Base-by-base conservation (phyloP, 2,329 filamentous ascomycete genomes). In the Talaromyces sp. region DNA sequence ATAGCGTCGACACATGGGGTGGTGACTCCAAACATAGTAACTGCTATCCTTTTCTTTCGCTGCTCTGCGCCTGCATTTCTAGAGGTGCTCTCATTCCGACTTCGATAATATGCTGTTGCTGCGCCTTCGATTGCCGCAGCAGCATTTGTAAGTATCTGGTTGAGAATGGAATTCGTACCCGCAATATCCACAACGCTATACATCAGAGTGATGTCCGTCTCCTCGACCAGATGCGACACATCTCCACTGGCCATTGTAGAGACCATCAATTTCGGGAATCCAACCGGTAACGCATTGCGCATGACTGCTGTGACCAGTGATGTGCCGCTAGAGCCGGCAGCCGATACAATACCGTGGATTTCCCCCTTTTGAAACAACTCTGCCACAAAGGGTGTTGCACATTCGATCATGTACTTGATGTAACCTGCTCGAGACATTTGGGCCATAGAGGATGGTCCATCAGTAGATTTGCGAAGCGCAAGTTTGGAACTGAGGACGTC, bases 11-110 rank as follows among this genome's bases (percentile, higher is more conserved):
- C 88, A 11, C 84, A 85, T 0, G 88, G 87, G 0, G 88, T 91
- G 0, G 89, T 92, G 7, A 91, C 88, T 2, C 89, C 89, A 71
- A 91, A 91, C 89, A 91, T 91, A 2, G 88, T 90, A 27, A 91
- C 83, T 0, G 83, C 89, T 7, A 91, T 79, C 0, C 83, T 78
- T 63, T 81, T 83, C 69, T 81, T 82, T 16, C 54, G 16, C 58
- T 50, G 56, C 13, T 62, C 66, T 58, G 35, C 45, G 66, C 8
- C 60, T 41, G 5, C 67, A 70, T 45, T 19, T 16, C 13, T 22
- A 27, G 37, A 59, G 33, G 31, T 2, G 10, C 3, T 37, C 65
- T 85, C 37, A 22, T 33, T 62, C 54, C 47, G 56, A 56, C 13
- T 63, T 11, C 41, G 54, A 24, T 50, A 24, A 45, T 66, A 86